These are phyloP conservation scores for Auriscalpium vulgare DNA, from an alignment of 768 basidiomycete genomes.

Conservation along the genomic window DNA sequence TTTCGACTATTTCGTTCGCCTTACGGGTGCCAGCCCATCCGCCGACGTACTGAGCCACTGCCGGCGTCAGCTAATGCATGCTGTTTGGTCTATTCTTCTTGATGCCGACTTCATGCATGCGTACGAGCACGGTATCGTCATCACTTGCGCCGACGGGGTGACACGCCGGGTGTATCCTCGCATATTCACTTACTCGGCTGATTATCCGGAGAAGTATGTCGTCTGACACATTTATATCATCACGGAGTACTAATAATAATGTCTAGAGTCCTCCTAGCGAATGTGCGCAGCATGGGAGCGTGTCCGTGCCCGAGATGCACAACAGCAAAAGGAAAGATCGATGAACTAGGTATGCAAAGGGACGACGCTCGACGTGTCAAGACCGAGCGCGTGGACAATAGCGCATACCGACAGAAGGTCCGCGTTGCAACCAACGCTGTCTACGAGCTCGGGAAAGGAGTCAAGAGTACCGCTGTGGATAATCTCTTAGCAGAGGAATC, in stretches of 20 bases:
- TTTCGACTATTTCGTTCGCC: slow-evolving; percentile 19
- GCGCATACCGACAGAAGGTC: slow-evolving; percentile 3
- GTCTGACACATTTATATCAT: too few relatives aligned
- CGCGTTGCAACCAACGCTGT: neutral
- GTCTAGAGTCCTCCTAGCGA: slow-evolving; percentile 22
- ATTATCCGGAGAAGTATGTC: slow-evolving; percentile 31
- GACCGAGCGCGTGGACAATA: slow-evolving; percentile 10
- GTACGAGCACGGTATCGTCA: slow-evolving; percentile 20
- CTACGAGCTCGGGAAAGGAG: too few relatives aligned
- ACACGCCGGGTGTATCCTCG: slow-evolving; percentile 17
- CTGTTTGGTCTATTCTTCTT: slow-evolving; percentile 19
- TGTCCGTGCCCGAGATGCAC: slow-evolving; percentile 26
- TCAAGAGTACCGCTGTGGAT: too few relatives aligned
- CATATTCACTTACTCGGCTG: slow-evolving; percentile 23
- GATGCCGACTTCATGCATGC: slow-evolving; percentile 18
- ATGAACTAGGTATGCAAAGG: slow-evolving; percentile 13
- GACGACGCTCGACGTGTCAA: slow-evolving; percentile 6
- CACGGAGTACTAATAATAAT: too few relatives aligned
- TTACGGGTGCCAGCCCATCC: slow-evolving; percentile 9
- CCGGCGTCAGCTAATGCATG: slow-evolving; percentile 25
- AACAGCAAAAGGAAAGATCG: slow-evolving; percentile 13
- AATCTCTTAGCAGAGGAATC: slow-evolving; percentile 17
- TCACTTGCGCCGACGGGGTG: slow-evolving; percentile 22
- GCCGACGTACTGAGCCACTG: slow-evolving; percentile 23
- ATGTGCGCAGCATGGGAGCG: slow-evolving; percentile 16